Evolutionary conservation across 306 rosid species (phyloP), one percentile per base, ranked within the genome.

Genomic region (Acacia confusa): DNA sequence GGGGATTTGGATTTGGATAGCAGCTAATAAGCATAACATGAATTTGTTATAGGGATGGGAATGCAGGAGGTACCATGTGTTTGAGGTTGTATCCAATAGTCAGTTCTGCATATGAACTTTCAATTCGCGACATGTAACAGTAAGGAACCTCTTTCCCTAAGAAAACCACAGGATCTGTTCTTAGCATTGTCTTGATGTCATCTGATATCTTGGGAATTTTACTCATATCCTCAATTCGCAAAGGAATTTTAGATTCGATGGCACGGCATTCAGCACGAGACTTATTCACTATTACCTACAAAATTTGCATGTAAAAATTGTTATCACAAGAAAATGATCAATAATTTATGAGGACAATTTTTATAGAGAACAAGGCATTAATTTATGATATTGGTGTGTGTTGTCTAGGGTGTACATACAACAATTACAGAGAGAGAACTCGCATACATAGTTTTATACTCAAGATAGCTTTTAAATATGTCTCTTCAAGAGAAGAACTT

Each of bases 191-290:
- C 81, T 90, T 90, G 34, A 95, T 86, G 57, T 78, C 89, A 65
- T 88, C 77, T 25, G 97, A 80, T 82, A 95, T 89, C 67, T 80
- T 84, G 48, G 97, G 89, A 83, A 93, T 80, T 88, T 84, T 88
- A 72, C 86, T 84, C 78, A 92, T 72, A 85, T 93, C 91, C 84
- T 85, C 93, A 44, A 87, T 82, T 67, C 86, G 92, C 72, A 93
- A 17, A 13, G 98, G 98, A 68, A 95, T 87, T 85, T 86, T 95
- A 55, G 86, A 79, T 30, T 83, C 44, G 44, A 89, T 74, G 78
- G 91, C 96, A 74, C 88, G 92, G 79, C 90, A 95, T 65, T 88
- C 89, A 2, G 98, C 99, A 75, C 98, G 96, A 19, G 99, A 93
- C 88, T 90, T 95, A 79, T 95, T 90, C 83, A 93, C 94, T 40